Evolutionary conservation across 129 eudicot genomes (phyloP), one percentile per base, ranked within the genome.

Genomic region (Lonicera japonica): DNA sequence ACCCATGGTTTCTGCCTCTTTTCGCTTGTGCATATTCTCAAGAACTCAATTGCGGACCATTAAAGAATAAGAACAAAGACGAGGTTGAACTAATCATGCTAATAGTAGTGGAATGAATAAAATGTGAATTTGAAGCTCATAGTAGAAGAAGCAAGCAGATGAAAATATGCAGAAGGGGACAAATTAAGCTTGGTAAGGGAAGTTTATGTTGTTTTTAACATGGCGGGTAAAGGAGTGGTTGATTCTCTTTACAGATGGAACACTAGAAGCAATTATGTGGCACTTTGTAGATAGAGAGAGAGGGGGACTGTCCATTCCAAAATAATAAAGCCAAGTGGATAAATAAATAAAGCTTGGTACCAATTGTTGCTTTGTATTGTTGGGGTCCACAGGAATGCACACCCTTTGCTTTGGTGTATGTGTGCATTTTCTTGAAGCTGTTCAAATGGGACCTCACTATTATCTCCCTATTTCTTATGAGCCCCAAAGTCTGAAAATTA

Each of bases 371-470:
- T 73, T 81, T 78, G 68, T 22, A 71, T 66, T 61, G 66, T 56
- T 71, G 65, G 87, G 96, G 85, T 72, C 94, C 90, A 71, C 87
- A 23, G 64, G 51, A 65, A 70, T 71, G 68, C 71, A 58, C 59
- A 73, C 59, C 67, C 75, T 73, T 70, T 83, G 69, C 75, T 87
- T 84, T 88, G 84, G 70, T 54, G 70, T 69, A 82, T 34, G 70
- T 69, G 86, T 34, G 61, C 74, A 76, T 71, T 72, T 75, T 74
- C 77, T 79, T 75, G 86, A 71, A 65, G 58, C 70, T 48, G 54
- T 62, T 48, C 59, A 60, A 69, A 76, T 78, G 86, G 96, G 95
- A 63, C 95, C 89, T 43, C 5, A 3, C 50, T 43, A n/a, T n/a
- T n/a, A 43, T 43, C 50, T 79, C 82, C 58, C 58, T 54, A 60